Evolutionary conservation across 2,329 filamentous ascomycete genomes (phyloP).

Genomic region (Plenodomus lindquistii): DNA sequence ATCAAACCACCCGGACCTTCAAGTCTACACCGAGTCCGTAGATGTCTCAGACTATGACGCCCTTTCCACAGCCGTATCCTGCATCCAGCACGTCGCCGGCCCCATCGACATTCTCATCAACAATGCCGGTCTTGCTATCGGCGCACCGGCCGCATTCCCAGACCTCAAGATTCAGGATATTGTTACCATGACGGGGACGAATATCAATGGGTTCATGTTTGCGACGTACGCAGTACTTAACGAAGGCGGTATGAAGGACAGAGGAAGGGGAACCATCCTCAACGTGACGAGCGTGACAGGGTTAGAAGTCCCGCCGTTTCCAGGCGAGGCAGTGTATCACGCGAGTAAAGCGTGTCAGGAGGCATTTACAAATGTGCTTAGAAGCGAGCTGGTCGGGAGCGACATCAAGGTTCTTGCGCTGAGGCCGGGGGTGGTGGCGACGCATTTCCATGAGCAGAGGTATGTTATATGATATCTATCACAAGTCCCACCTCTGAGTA

Average conservation of each 20-base stretch:
- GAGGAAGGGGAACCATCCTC: slow-evolving; percentile 49
- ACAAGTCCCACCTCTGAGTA: too few species aligned
- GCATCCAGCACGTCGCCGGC: slow-evolving; percentile 31
- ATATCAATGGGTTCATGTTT: slow-evolving; percentile 55
- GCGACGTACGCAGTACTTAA: slow-evolving; percentile 53
- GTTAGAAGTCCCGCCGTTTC: slow-evolving; percentile 54
- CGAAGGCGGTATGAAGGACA: slow-evolving; percentile 44
- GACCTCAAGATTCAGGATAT: slow-evolving; percentile 50
- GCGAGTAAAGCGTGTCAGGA: slow-evolving; percentile 54
- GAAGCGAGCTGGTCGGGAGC: slow-evolving; percentile 53
- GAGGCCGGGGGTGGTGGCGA: slow-evolving; percentile 54
- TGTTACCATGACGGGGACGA: slow-evolving; percentile 53
- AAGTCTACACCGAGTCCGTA: slow-evolving; percentile 37
- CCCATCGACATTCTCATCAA: slow-evolving; percentile 54
- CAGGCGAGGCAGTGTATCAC: slow-evolving; percentile 56
- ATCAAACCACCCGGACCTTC: slow-evolving; percentile 9
- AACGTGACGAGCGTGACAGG: slow-evolving; percentile 55
- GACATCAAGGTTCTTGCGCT: slow-evolving; percentile 54
- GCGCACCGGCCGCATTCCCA: slow-evolving; percentile 50
- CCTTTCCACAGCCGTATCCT: slow-evolving; percentile 29
- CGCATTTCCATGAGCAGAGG: slow-evolving; percentile 53
- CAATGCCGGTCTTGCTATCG: slow-evolving; percentile 54
- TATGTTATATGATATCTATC: neutral
- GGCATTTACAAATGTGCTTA: slow-evolving; percentile 54
- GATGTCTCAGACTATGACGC: slow-evolving; percentile 39